Percentiles rank a stretch among this genome's conserved stretches.
Conservation (phyloP, 768 basidiomycete species). For the Boletus insuetus region DNA sequence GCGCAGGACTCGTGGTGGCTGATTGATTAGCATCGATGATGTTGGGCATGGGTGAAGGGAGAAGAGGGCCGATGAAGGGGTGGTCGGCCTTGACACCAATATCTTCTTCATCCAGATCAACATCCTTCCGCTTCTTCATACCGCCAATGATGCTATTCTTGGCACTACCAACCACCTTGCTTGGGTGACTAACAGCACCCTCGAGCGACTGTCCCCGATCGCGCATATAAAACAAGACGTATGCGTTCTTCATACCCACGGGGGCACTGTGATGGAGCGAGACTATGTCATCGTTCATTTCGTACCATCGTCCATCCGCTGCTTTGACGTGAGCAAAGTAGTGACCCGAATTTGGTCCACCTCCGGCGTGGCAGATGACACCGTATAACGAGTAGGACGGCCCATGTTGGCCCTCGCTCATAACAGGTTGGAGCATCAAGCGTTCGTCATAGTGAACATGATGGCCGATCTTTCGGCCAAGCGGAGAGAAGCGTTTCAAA, state of each 20-base stretch:
- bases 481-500: constrained; percentile 90
- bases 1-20: constrained; percentile 5
- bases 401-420: constrained; percentile 78
- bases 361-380: constrained; percentile 89
- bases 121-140: constrained; percentile 47
- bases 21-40: constrained; percentile 10
- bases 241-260: constrained; percentile 73
- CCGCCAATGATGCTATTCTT: constrained; percentile 44
- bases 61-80: constrained; percentile 64
- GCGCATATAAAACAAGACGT: constrained; percentile 89
- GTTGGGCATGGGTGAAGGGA: constrained; percentile 47
- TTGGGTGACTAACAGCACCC: constrained; percentile 45
- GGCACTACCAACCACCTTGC: constrained; percentile 15
- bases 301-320: constrained; percentile 71
- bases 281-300: constrained; percentile 92
- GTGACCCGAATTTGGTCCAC: constrained; percentile 93
- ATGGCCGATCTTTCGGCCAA: constrained; percentile 83
- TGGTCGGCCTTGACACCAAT: constrained; percentile 45
- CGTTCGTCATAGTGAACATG: constrained; percentile 75
- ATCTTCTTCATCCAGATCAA: constrained; percentile 46
- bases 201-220: constrained; percentile 74
- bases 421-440: constrained; percentile 69
- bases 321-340: constrained; percentile 86
- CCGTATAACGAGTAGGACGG: constrained; percentile 87
- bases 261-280: constrained; percentile 43